Percentiles rank a stretch among this genome's conserved stretches.
Evolutionary conservation across 805 yeast species (phyloP).

Genomic region (Wickerhamomyces chambardii): DNA sequence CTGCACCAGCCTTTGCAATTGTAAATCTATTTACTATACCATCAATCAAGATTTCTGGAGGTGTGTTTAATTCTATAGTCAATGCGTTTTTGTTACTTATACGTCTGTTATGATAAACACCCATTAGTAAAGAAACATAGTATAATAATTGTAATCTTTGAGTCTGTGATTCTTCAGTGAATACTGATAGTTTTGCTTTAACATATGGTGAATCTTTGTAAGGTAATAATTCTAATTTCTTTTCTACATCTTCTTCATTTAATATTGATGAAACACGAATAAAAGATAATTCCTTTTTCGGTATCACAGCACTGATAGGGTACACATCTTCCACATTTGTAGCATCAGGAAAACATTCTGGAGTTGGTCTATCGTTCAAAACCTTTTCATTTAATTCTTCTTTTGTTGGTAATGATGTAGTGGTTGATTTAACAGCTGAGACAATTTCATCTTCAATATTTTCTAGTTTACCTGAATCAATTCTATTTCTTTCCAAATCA

Average conservation of each 20-base stretch:
- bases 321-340: constrained; percentile 76
- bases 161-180: constrained; percentile 36
- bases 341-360: constrained; percentile 70
- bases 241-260: constrained; percentile 40
- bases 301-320: constrained; percentile 63
- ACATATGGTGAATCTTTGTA: constrained; percentile 48
- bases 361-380: constrained; percentile 74
- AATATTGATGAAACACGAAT: constrained; percentile 58
- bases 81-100: constrained; percentile 49
- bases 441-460: constrained; percentile 73
- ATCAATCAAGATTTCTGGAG: constrained; percentile 68
- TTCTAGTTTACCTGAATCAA: constrained; percentile 76
- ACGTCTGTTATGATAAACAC: constrained; percentile 70
- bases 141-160: constrained; percentile 63
- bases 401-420: constrained; percentile 66
- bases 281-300: constrained; percentile 50
- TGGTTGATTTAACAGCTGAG: constrained; percentile 64
- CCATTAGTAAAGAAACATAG: constrained; percentile 72
- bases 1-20: constrained; percentile 48
- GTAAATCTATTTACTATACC: constrained; percentile 70
- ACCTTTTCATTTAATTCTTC: constrained; percentile 49
- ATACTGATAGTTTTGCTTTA: constrained; percentile 31
- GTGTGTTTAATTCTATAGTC: constrained; percentile 50
- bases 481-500: constrained; percentile 72
- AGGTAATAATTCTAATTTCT: constrained; percentile 54